Evolutionary conservation across 805 yeast genomes (phyloP).

Genomic region (Deakozyma indianensis): DNA sequence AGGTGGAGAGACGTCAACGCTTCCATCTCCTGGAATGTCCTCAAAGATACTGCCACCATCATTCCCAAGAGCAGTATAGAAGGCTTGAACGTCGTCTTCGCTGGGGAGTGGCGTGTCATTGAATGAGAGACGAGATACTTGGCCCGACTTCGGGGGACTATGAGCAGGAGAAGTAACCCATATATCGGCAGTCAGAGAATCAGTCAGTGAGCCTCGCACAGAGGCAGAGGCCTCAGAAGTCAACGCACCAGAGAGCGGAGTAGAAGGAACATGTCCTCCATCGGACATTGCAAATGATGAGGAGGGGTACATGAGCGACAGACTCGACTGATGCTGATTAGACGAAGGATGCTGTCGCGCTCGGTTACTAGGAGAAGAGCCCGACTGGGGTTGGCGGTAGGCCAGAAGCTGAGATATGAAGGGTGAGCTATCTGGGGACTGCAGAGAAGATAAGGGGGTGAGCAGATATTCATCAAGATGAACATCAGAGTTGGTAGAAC

Average conservation of each 20-base stretch:
- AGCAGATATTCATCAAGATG: conserved; percentile 2
- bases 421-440: conserved; percentile 3
- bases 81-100: neutral
- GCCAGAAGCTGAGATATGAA: neutral
- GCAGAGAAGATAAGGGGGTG: conserved; percentile 6
- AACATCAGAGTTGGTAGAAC: neutral
- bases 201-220: neutral
- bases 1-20: neutral
- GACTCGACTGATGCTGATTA: neutral
- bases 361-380: neutral
- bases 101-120: neutral
- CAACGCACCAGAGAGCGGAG: neutral
- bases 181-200: neutral
- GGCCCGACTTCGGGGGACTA: neutral
- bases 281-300: neutral
- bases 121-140: neutral
- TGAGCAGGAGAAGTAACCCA: neutral
- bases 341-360: neutral
- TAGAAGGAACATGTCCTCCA: neutral
- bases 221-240: neutral
- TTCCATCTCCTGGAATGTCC: neutral
- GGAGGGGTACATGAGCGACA: neutral
- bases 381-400: neutral
- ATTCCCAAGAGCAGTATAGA: neutral
- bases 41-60: neutral